phyloP scores from a whole-genome alignment of 163 green algal genomes.

The Coccomyxa subellipsoidea region DNA sequence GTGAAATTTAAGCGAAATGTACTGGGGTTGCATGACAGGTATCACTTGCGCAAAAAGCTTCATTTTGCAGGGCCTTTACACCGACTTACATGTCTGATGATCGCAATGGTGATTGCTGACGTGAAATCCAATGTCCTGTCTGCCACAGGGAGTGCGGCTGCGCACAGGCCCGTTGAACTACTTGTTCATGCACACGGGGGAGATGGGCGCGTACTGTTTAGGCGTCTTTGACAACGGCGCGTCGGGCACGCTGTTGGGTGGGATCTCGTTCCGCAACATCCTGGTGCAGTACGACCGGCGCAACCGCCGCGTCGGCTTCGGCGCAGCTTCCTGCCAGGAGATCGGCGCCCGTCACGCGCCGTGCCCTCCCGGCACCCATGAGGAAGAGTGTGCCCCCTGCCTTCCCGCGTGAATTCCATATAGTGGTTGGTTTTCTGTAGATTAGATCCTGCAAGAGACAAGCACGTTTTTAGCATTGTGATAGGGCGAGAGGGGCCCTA shows the following conservation, averaged over 20 bases:
- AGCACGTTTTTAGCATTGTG: too few relatives aligned
- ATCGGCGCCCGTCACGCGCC: constrained; percentile 16
- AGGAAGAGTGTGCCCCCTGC: not conserved
- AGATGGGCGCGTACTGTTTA: constrained; percentile 71
- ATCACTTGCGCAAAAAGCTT: too few relatives aligned
- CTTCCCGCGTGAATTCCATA: not conserved
- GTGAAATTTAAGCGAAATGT: too few relatives aligned
- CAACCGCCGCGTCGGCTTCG: constrained; percentile 64
- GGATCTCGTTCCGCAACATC: constrained; percentile 82
- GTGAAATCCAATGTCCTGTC: too few relatives aligned
- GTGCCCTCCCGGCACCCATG: constrained; percentile 1
- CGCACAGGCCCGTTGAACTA: constrained; percentile 78
- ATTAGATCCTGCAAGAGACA: too few relatives aligned
- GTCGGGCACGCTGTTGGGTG: constrained; percentile 74
- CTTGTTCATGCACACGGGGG: constrained; percentile 71
- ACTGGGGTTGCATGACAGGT: too few relatives aligned
- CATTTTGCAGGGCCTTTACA: too few relatives aligned
- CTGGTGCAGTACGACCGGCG: constrained; percentile 75
- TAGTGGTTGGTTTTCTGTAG: not conserved
- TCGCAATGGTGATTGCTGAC: too few relatives aligned
- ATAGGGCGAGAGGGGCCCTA: too few relatives aligned
- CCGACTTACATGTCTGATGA: not conserved
- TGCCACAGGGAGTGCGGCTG: constrained; percentile 43
- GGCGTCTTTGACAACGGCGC: constrained; percentile 83
- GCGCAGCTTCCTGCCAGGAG: constrained; percentile 34